Evolutionary conservation across 2,329 filamentous ascomycete genomes (phyloP), one percentile per base, ranked within the genome.

Genomic region (Knoxdaviesia capensis): DNA sequence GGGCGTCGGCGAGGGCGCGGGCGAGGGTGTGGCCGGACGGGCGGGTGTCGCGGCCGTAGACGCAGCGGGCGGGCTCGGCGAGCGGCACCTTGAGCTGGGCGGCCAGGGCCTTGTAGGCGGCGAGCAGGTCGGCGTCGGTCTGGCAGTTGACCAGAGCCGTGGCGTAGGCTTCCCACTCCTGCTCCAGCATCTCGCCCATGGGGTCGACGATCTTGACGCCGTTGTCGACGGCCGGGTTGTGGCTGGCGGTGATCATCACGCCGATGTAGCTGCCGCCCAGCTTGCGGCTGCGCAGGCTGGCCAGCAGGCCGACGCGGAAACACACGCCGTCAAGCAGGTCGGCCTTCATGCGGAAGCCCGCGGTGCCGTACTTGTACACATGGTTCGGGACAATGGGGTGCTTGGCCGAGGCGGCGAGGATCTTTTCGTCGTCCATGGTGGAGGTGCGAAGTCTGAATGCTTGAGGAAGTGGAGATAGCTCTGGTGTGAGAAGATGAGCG

Each of bases 191-290:
- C 60, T 96, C 90, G 49, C 90, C 88, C 78, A 93, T 81, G 8
- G 90, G 90, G 59, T 98, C 90, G 48, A 98, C 85, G 51, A 98
- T 75, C 70, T 94, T 94, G 58, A 94, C 80, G 41, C 86, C 86
- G 59, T 94, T 94, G 62, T 94, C 86, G 51, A 75, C 70, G 33
- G 86, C 80, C 11, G 83, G 83, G 62, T 94, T 94, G 68, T 94
- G 86, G 54, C 83, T 92, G 47, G 86, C 86, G 36, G 86, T 94
- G 59, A 94, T 82, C 86, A 94, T 94, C 50, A 98, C 80, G 54
- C 90, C 90, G 54, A 98, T 93, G 52, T 84, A 80, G 65, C 92
- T 83, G 49, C 86, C 80, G 57, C 80, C 79, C 52, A 92, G 74
- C 62, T 90, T 92, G 57, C 85, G 82, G 49, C 86, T 94, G 48